These are phyloP conservation scores for Odonthalia washingtoniensis DNA, from an alignment of 31 red algal species.

Conservation along the genomic window DNA sequence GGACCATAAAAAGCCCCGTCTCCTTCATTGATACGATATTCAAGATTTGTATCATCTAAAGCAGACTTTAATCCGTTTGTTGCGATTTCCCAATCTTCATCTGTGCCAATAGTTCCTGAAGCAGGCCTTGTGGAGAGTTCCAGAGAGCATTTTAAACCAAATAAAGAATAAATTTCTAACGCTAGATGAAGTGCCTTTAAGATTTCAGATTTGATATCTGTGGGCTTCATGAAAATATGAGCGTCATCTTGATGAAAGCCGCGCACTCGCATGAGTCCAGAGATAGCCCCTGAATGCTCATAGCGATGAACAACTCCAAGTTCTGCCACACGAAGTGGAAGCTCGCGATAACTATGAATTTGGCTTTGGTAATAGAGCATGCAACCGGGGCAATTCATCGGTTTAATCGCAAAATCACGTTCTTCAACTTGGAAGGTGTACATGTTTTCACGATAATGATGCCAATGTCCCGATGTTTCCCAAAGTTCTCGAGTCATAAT, in stretches of 20 bases:
- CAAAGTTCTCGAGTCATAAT: conserved; percentile 69
- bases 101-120: conserved; percentile 61
- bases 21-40: conserved; percentile 66
- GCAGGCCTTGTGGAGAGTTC: conserved; percentile 75
- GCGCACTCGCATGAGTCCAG: conserved; percentile 91
- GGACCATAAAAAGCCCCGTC: conserved; percentile 95
- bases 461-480: conserved; percentile 74
- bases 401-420: conserved; percentile 68
- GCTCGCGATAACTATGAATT: conserved; percentile 83
- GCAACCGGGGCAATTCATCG: conserved; percentile 95
- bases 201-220: conserved; percentile 72
- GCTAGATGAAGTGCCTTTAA: conserved; percentile 57
- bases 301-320: conserved; percentile 82
- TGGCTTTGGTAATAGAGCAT: conserved; percentile 67
- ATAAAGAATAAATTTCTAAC: conserved; percentile 54
- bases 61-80: conserved; percentile 53
- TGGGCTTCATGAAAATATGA: conserved; percentile 82
- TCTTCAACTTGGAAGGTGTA: conserved; percentile 73
- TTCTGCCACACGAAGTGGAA: conserved; percentile 88
- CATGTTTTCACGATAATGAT: conserved; percentile 88
- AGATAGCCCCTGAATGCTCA: conserved; percentile 78
- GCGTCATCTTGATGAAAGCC: conserved; percentile 94
- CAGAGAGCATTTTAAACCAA: conserved; percentile 80
- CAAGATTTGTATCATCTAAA: conserved; percentile 59
- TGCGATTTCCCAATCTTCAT: conserved; percentile 81